phyloP scores from a whole-genome alignment of 1,284 basidiomycete genomes.

The Rhodotorula sp. region DNA sequence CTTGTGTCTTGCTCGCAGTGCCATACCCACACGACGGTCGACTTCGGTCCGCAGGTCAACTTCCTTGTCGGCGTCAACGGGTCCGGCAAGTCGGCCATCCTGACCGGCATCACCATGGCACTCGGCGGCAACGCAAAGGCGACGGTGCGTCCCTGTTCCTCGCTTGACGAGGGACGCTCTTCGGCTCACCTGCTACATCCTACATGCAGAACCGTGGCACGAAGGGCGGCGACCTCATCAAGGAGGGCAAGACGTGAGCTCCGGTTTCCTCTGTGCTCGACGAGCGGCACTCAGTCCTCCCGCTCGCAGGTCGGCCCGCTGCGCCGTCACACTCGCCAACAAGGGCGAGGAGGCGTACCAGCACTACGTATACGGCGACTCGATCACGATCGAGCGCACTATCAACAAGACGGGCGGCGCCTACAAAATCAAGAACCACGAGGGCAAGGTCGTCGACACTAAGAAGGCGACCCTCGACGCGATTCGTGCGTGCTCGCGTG shows the following conservation, averaged over 20 bases:
- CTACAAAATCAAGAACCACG: slow-evolving; percentile 76
- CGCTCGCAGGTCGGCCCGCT: slow-evolving; percentile 14
- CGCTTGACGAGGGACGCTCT: neutral
- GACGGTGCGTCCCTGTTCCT: slow-evolving; percentile 62
- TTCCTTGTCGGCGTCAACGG: slow-evolving; percentile 87
- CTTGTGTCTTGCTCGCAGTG: slow-evolving; percentile 55
- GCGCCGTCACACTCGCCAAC: slow-evolving; percentile 75
- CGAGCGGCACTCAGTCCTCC: neutral
- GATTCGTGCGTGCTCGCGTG: slow-evolving; percentile 64
- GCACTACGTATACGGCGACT: slow-evolving; percentile 76
- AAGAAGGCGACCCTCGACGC: slow-evolving; percentile 82
- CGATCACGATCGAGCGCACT: slow-evolving; percentile 79
- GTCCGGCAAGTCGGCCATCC: slow-evolving; percentile 89
- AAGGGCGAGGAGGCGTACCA: slow-evolving; percentile 85
- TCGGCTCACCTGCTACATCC: no score
- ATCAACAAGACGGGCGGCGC: slow-evolving; percentile 74
- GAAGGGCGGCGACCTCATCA: slow-evolving; percentile 41
- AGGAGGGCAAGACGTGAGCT: slow-evolving; percentile 29
- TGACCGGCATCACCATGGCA: slow-evolving; percentile 90
- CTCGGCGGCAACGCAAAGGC: slow-evolving; percentile 87
- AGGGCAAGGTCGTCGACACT: slow-evolving; percentile 67
- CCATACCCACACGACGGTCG: slow-evolving; percentile 72
- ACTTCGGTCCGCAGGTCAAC: slow-evolving; percentile 87
- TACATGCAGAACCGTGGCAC: slow-evolving; percentile 42
- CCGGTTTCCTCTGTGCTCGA: neutral